Evolutionary conservation across 169 alveolate genomes (phyloP).

Genomic region (Eimeria tenella): DNA sequence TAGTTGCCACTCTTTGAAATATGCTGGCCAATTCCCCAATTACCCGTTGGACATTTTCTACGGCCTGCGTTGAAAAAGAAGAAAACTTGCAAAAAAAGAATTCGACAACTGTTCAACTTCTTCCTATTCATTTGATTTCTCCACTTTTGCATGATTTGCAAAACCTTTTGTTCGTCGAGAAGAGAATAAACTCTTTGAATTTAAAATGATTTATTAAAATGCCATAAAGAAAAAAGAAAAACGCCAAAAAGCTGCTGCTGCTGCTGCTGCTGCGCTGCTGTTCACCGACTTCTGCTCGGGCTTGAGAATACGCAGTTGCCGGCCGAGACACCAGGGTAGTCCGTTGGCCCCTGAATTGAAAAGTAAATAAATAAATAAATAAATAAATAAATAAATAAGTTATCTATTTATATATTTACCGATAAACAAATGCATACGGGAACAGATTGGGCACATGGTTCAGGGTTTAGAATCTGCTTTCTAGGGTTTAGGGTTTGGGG

Average conservation of each 20-base stretch:
- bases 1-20: slow-evolving; percentile 83
- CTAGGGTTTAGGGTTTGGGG: slow-evolving; percentile 29
- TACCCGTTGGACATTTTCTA: slow-evolving; percentile 83
- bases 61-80: slow-evolving; percentile 77
- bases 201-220: neutral
- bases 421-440: no score
- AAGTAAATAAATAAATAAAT: no score
- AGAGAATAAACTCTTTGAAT: neutral
- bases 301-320: neutral
- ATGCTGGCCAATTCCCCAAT: slow-evolving; percentile 83
- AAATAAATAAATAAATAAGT: no score
- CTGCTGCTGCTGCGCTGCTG: neutral
- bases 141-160: neutral
- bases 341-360: neutral
- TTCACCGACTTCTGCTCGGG: slow-evolving; percentile 12
- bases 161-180: neutral
- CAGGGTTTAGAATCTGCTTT: neutral
- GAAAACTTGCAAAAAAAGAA: neutral
- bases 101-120: neutral
- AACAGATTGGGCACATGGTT: slow-evolving; percentile 22
- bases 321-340: neutral
- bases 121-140: no score
- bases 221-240: neutral
- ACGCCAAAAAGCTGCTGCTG: neutral
- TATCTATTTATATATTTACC: no score